phyloP scores from a whole-genome alignment of 139 green algal species.

The Chlorella sp. region DNA sequence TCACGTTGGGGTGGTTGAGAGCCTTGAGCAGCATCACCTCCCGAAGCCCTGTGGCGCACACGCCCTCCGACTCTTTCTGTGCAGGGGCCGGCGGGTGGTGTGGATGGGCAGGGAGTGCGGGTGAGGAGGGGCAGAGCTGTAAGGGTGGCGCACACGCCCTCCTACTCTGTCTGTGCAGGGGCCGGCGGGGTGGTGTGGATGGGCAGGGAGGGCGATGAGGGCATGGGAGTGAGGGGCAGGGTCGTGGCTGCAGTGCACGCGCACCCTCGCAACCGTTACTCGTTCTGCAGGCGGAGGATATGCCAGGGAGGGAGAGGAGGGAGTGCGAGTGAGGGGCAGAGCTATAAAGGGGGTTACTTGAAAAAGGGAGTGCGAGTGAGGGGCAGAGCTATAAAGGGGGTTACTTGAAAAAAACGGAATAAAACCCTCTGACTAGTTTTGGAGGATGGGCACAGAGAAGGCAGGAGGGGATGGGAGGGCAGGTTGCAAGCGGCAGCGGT shows the following conservation, averaged over 20 bases:
- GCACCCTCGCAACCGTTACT: too few relatives aligned
- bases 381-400: neutral
- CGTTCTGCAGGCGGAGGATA: too few relatives aligned
- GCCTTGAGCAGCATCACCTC: constrained; percentile 83
- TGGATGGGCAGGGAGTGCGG: neutral
- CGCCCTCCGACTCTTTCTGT: constrained; percentile 70
- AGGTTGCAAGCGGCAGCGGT: too few relatives aligned
- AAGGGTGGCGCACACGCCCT: constrained; percentile 74
- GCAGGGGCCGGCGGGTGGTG: too few relatives aligned
- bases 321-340: neutral
- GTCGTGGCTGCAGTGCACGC: constrained; percentile 65
- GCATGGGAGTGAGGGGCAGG: too few relatives aligned
- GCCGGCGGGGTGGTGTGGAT: too few relatives aligned
- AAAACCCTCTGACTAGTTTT: too few relatives aligned
- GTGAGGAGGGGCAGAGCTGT: neutral
- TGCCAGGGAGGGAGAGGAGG: too few relatives aligned
- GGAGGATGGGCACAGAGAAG: neutral
- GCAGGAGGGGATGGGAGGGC: neutral
- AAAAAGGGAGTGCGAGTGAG: too few relatives aligned
- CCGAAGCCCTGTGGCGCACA: constrained; percentile 75
- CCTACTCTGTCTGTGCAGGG: constrained; percentile 54
- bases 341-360: too few relatives aligned
- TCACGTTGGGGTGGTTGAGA: constrained; percentile 75
- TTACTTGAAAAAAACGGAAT: too few relatives aligned
- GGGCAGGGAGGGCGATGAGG: neutral